Percentiles rank a stretch among this genome's conserved stretches.
These are phyloP conservation scores for Fusarium haematococcum DNA, from an alignment of 2,329 filamentous ascomycete species.

Conservation along the genomic window DNA sequence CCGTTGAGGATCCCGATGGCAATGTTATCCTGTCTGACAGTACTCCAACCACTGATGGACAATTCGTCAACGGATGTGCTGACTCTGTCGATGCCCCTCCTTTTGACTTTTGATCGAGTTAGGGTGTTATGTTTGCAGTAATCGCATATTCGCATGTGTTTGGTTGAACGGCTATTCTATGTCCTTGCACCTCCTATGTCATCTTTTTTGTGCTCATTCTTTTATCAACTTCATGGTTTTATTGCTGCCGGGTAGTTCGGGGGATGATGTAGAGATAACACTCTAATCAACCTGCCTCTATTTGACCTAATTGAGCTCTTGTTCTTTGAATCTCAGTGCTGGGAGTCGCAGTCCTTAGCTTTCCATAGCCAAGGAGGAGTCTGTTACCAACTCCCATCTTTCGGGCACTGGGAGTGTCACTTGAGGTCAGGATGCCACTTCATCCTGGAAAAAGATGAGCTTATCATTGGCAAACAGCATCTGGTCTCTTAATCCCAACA, in stretches of 20 bases:
- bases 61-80: background rate
- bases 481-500: background rate
- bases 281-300: background rate
- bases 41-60: background rate
- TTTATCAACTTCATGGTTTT: background rate
- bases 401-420: background rate
- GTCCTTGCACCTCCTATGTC: background rate
- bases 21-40: background rate
- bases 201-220: background rate
- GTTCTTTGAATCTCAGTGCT: too few species aligned
- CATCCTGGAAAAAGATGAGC: background rate
- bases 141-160: background rate
- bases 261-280: background rate
- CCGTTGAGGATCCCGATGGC: background rate
- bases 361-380: background rate
- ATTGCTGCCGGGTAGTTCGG: background rate
- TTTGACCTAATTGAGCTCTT: background rate
- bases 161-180: background rate
- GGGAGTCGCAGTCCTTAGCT: too few species aligned
- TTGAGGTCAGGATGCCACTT: background rate
- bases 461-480: background rate
- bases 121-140: background rate
- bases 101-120: background rate
- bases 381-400: background rate
- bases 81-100: background rate